Base-by-base conservation (phyloP, 768 basidiomycete genomes). In the Artomyces pyxidatus region DNA sequence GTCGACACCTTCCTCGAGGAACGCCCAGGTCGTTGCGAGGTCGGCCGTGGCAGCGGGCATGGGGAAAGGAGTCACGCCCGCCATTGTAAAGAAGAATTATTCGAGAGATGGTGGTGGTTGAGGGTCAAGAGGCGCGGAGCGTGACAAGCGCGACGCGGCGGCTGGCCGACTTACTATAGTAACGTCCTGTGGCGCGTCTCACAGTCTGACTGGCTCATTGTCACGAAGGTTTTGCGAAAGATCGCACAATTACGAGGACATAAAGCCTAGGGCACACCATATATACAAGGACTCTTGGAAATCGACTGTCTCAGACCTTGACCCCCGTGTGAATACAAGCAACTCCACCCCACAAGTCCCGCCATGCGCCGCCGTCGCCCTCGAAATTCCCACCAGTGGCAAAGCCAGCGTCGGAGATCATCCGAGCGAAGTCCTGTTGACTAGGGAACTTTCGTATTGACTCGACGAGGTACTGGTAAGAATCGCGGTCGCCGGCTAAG, bases 391-490 rank as follows among this genome's bases (percentile, higher is more conserved):
- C 73, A 22, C 84, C 86, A 1, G 80, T 85, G 28, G 73, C 62
- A 67, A 95, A 93, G 0, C 92, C 92, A 5, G 88, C 90, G 19
- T 89, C 82, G 53, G 75, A 66, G 58, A 95, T 88, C 93, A 98
- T 86, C 57, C 78, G 68, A 6, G 93, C 83, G 67, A 98, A 98
- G 48, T 88, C 83, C 7, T 77, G 70, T 64, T 96, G 94, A 10
- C 80, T 73, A 23, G 94, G 94, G 72, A 98, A 98, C 58, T 80
- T 81, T 37, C 92, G 85, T 59, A 99, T 98, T 10, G 93, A 96
- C 66, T 99, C 96, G 37, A 98, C 91, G 38, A 99, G 77, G 65
- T 99, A 98, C 64, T 97, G 93, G 65, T 99, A 99, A 6, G 93
- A 95, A 19, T 81, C 85, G 19, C 95, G 77, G 67, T 99, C 95